A percentile compares a stretch with the other conserved stretches of the same genome.
These are phyloP conservation scores for Periglandula ipomoeae DNA, from an alignment of 2,329 filamentous ascomycete species.

Conservation along the genomic window DNA sequence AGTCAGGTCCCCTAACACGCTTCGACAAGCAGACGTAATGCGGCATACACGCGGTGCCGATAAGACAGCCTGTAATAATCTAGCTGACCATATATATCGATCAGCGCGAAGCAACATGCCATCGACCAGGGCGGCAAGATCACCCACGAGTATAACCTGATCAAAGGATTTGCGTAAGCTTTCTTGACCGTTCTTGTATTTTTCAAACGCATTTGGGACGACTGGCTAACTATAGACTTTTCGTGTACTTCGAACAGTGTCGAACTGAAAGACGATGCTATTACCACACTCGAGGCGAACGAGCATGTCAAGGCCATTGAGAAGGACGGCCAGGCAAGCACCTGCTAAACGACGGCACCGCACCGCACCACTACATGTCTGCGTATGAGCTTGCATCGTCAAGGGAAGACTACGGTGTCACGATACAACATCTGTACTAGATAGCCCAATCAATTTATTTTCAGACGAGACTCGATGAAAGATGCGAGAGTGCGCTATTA, in stretches of 20 bases:
- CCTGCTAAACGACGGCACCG: constrained; percentile 54
- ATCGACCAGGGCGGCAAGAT: constrained; percentile 73
- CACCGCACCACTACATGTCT: no score
- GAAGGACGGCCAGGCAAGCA: constrained; percentile 59
- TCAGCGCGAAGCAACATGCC: constrained; percentile 68
- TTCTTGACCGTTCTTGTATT: neutral
- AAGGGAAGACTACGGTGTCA: neutral
- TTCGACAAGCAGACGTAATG: no score
- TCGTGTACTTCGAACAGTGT: constrained; percentile 46
- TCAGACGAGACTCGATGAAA: no score
- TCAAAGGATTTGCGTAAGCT: constrained; percentile 88
- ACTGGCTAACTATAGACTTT: neutral
- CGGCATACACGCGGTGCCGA: neutral
- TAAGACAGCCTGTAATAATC: neutral
- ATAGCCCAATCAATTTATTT: neutral
- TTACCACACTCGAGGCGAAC: constrained; percentile 57
- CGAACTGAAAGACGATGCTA: constrained; percentile 56
- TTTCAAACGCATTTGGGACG: neutral
- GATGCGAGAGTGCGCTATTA: no score
- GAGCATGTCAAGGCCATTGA: constrained; percentile 70
- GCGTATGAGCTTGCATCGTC: neutral
- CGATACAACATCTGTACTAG: neutral
- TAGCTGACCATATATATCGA: neutral
- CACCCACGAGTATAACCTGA: constrained; percentile 71
- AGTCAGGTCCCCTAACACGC: constrained; percentile 15